These are phyloP conservation scores for Termitomyces sp. DNA, from an alignment of 768 basidiomycete species.

Conservation along the genomic window DNA sequence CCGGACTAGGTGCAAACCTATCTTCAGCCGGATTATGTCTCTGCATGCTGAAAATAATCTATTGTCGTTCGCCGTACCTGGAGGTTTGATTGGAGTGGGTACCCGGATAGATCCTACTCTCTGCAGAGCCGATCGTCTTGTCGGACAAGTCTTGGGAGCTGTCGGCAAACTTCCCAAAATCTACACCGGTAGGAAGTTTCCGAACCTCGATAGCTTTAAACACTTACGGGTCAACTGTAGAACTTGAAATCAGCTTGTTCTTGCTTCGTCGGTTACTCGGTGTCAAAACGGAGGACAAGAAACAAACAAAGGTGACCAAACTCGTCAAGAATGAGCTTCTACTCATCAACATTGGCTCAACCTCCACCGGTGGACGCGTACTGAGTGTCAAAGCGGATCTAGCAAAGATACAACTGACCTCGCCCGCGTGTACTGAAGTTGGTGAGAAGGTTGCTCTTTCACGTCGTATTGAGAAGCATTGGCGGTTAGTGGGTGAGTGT, in stretches of 20 bases:
- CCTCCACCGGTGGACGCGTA: constrained; percentile 94
- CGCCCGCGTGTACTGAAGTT: constrained; percentile 93
- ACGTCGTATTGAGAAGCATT: constrained; percentile 95
- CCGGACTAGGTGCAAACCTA: constrained; percentile 87
- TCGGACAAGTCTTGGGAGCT: constrained; percentile 93
- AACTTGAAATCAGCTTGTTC: constrained; percentile 92
- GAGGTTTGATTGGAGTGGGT: constrained; percentile 97
- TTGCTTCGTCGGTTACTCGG: constrained; percentile 93
- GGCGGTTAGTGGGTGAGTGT: constrained; percentile 88
- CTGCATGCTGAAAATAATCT: constrained; percentile 95
- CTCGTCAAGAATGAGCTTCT: constrained; percentile 87
- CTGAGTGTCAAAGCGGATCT: constrained; percentile 92
- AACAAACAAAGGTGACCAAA: constrained; percentile 94
- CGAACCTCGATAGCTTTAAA: background rate
- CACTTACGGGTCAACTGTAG: constrained; percentile 29
- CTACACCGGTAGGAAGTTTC: constrained; percentile 63
- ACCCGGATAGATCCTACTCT: constrained; percentile 95
- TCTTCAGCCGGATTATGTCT: constrained; percentile 87
- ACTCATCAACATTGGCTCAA: constrained; percentile 97
- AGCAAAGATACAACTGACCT: constrained; percentile 90
- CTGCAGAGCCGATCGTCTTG: constrained; percentile 93
- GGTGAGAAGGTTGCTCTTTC: constrained; percentile 97
- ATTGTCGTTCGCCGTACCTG: constrained; percentile 92
- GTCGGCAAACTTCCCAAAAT: constrained; percentile 93
- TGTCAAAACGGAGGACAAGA: constrained; percentile 98